phyloP scores from a whole-genome alignment of 345 rosid genomes.

The Eutrema yunnanense region DNA sequence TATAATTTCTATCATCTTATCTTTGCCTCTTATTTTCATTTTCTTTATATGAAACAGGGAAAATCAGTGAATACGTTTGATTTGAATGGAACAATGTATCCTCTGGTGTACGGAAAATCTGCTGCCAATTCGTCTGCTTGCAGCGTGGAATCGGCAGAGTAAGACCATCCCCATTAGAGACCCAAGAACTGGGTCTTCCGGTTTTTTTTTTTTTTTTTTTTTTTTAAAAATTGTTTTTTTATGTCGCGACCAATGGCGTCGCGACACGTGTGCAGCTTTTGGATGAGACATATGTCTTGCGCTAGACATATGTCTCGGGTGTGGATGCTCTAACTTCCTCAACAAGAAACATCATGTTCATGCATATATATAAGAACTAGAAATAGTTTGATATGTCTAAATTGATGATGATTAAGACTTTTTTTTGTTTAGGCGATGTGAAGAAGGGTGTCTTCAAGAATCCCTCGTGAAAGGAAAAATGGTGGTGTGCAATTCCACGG shows the following conservation, averaged over 20 bases:
- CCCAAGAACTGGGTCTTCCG: too few relatives aligned
- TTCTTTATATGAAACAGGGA: slow-evolving; percentile 27
- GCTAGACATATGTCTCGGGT: too few relatives aligned
- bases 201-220: too few relatives aligned
- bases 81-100: slow-evolving; percentile 22
- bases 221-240: too few relatives aligned
- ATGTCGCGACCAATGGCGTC: too few relatives aligned
- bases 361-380: not conserved
- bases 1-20: not conserved
- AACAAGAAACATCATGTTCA: not conserved
- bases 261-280: too few relatives aligned
- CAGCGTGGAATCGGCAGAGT: not conserved
- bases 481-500: slow-evolving; percentile 21
- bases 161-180: too few relatives aligned
- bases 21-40: not conserved
- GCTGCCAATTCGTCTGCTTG: slow-evolving; percentile 3
- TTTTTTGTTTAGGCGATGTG: slow-evolving; percentile 18
- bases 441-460: not conserved
- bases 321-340: too few relatives aligned
- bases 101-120: slow-evolving; percentile 24
- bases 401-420: not conserved
- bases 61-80: slow-evolving; percentile 31
- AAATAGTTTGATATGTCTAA: not conserved
- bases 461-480: slow-evolving; percentile 35
- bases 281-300: too few relatives aligned